These are phyloP conservation scores for Tuber indicum DNA, from an alignment of 495 filamentous ascomycete genomes.

Conservation along the genomic window DNA sequence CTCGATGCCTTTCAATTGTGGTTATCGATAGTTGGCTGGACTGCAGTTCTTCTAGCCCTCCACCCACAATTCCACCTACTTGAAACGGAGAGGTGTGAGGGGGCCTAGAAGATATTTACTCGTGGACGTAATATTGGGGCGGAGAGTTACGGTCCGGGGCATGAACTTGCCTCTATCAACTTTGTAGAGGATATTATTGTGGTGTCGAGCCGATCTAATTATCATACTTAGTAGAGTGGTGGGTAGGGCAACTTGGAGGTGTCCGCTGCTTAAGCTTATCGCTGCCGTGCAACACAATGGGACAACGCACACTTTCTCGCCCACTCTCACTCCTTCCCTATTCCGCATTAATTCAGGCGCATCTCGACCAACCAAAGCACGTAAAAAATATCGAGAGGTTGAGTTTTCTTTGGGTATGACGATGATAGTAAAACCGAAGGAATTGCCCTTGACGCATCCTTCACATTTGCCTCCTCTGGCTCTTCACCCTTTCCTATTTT, in stretches of 20 bases:
- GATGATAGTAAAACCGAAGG: not conserved
- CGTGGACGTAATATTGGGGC: not conserved
- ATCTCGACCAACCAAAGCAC: not conserved
- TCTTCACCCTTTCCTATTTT: not conserved
- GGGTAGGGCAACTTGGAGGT: not conserved
- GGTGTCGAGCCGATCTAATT: not conserved
- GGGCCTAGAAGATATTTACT: not conserved
- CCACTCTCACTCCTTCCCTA: not conserved
- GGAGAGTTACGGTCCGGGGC: not conserved
- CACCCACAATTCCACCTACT: not conserved
- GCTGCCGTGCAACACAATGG: conserved; percentile 1
- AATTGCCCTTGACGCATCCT: not conserved
- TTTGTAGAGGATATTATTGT: not conserved
- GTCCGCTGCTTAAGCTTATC: not conserved
- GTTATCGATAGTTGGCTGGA: not conserved
- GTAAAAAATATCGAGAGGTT: not conserved
- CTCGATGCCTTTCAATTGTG: not conserved
- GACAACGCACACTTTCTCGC: not conserved
- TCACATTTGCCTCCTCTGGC: not conserved
- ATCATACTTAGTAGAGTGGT: not conserved
- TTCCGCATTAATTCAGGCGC: not conserved
- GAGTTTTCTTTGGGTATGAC: not conserved
- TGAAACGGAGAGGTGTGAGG: not conserved
- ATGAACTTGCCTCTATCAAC: not conserved
- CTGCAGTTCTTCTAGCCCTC: not conserved